Evolutionary conservation across 805 yeast genomes (phyloP), one percentile per base, ranked within the genome.

Genomic region (Candida palmyrensis): DNA sequence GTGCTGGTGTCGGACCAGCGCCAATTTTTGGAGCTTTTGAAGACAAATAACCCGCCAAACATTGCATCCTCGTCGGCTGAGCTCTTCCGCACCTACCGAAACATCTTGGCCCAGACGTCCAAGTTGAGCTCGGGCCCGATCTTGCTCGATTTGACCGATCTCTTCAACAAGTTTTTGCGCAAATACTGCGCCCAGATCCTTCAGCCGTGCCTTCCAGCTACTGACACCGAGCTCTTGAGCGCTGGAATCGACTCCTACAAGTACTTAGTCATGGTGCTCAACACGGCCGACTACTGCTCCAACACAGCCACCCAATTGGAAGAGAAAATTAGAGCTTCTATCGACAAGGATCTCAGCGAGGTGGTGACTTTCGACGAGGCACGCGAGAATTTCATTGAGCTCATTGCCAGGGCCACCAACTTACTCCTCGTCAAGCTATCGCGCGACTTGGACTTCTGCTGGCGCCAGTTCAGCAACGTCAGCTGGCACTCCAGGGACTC

Each of bases 51-150:
- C 25, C 27, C 25, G 7, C 74, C 82, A 4, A 75, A 80, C 47
- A 89, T 92, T 11, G 66, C 92, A 6, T 85, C 82, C 24, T 84
- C 96, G 0, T 83, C 95, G 8, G 86, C 94, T 1, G 97, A 90
- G 44, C 57, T 92, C 21, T 89, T 92, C 56, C 74, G 87, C 47
- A 60, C 75, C 2, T 89, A 85, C 52, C 75, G 95, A 39, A 79
- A 79, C 30, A 61, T 83, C 6, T 57, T 92, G 23, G 66, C 79
- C 15, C 96, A 86, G 50, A 68, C 88, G 7, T 45, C 42, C 38
- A 65, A 51, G 38, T 51, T 62, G 21, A 53, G 59, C 33, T 54
- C 53, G 32, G 71, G 65, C 30, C 65, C 45, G 27, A 61, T 79
- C 13, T 39, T 82, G n/a, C 57, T 83, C 11, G 58, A 68, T 12